Percentiles rank a stretch among this genome's conserved stretches.
Conservation (phyloP, 2,329 filamentous ascomycete genomes). For the Cordyceps javanica region DNA sequence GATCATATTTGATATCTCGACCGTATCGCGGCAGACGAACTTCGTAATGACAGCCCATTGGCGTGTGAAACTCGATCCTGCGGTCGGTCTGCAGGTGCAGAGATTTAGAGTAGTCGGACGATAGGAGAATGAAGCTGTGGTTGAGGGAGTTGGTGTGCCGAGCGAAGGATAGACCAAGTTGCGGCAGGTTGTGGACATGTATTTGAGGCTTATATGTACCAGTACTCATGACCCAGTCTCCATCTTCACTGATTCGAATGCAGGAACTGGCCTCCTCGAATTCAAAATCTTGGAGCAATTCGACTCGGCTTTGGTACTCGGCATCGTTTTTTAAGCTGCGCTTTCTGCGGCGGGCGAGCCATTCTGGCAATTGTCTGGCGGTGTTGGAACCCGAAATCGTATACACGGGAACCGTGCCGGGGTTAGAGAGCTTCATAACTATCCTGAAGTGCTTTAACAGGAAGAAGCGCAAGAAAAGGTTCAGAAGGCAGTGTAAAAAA, state of each 20-base stretch:
- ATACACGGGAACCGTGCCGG: slow-evolving; percentile 82
- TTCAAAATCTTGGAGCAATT: slow-evolving; percentile 94
- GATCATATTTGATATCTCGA: slow-evolving; percentile 80
- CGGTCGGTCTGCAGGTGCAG: slow-evolving; percentile 90
- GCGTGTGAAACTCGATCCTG: slow-evolving; percentile 87
- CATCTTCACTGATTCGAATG: slow-evolving; percentile 86
- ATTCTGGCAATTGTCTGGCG: slow-evolving; percentile 84
- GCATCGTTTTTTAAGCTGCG: slow-evolving; percentile 85
- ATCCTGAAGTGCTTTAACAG: not conserved
- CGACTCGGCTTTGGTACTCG: slow-evolving; percentile 89
- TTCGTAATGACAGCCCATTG: slow-evolving; percentile 78
- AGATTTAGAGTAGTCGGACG: slow-evolving; percentile 88
- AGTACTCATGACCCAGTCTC: slow-evolving; percentile 94
- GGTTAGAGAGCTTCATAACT: slow-evolving; percentile 73
- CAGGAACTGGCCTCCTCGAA: slow-evolving; percentile 94
- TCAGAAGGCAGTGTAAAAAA: slow-evolving; percentile 12
- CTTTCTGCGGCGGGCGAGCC: slow-evolving; percentile 86
- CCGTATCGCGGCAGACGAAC: slow-evolving; percentile 91
- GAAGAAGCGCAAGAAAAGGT: not conserved
- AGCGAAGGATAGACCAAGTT: slow-evolving; percentile 87
- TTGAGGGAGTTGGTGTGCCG: slow-evolving; percentile 91
- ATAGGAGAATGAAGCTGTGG: slow-evolving; percentile 82
- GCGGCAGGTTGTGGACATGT: slow-evolving; percentile 89
- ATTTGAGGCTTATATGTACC: slow-evolving; percentile 67
- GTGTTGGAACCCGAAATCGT: slow-evolving; percentile 90